Evolutionary conservation across 768 basidiomycete species (phyloP).

Genomic region (Xerocomellus dryophilus): DNA sequence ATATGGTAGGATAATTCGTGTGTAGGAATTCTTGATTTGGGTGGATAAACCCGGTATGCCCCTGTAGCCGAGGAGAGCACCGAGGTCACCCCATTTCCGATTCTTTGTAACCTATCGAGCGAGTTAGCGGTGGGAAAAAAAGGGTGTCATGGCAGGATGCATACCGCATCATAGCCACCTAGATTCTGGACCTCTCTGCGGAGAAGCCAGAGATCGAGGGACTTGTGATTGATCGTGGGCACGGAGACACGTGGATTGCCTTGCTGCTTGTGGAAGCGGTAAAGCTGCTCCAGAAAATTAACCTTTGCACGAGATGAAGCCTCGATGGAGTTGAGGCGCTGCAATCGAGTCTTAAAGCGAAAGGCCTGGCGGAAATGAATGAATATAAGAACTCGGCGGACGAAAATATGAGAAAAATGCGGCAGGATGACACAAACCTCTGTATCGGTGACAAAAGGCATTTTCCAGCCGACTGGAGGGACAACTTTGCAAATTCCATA

Average conservation of each 20-base stretch:
- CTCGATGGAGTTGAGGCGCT: slow-evolving; percentile 94
- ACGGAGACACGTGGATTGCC: slow-evolving; percentile 88
- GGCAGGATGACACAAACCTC: slow-evolving; percentile 56
- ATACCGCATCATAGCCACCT: slow-evolving; percentile 85
- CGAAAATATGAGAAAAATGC: slow-evolving; percentile 26
- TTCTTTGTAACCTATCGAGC: slow-evolving; percentile 66
- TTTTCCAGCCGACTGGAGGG: slow-evolving; percentile 90
- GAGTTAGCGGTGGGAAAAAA: slow-evolving; percentile 27
- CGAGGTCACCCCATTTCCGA: slow-evolving; percentile 88
- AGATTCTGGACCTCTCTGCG: slow-evolving; percentile 87
- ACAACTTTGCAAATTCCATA: slow-evolving; percentile 96
- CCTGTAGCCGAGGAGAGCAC: slow-evolving; percentile 77
- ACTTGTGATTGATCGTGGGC: slow-evolving; percentile 89
- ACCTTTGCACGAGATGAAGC: slow-evolving; percentile 94
- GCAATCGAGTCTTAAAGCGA: slow-evolving; percentile 93
- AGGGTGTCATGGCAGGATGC: slow-evolving; percentile 25
- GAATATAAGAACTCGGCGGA: slow-evolving; percentile 19
- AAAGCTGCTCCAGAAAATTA: slow-evolving; percentile 96
- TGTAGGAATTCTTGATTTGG: slow-evolving; percentile 88
- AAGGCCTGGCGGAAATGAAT: slow-evolving; percentile 53
- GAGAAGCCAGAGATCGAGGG: slow-evolving; percentile 90
- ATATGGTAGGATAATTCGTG: slow-evolving; percentile 91
- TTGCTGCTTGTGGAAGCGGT: slow-evolving; percentile 95
- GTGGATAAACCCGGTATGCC: slow-evolving; percentile 79
- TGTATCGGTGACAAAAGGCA: slow-evolving; percentile 93